Conservation (phyloP, 148 eudicot species). For the Oxyria digyna region DNA sequence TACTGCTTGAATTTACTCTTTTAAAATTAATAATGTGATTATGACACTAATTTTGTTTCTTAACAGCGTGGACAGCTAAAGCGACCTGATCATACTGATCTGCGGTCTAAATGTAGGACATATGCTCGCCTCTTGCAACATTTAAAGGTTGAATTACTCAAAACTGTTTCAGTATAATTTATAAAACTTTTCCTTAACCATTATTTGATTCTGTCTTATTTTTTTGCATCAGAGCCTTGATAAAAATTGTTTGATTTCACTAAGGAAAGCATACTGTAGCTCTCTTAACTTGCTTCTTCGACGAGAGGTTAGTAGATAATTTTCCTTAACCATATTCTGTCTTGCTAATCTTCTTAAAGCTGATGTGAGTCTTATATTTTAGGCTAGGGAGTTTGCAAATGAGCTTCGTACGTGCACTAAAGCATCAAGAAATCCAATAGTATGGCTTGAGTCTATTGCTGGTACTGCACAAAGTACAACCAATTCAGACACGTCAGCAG, state of each 20-base stretch:
- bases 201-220: constrained; percentile 1
- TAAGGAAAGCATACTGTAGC: constrained; percentile 87
- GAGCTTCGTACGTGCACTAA: constrained; percentile 94
- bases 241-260: constrained; percentile 58
- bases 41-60: constrained; percentile 5
- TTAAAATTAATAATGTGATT: background rate
- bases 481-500: constrained; percentile 77
- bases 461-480: constrained; percentile 57
- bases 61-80: constrained; percentile 85
- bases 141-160: constrained; percentile 47
- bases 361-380: constrained; percentile 1
- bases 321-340: background rate
- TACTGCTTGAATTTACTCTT: constrained; percentile 16
- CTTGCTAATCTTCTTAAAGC: too few species aligned
- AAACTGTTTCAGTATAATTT: background rate
- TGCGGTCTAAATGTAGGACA: constrained; percentile 86
- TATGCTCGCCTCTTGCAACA: constrained; percentile 97
- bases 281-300: constrained; percentile 89
- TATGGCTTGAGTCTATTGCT: constrained; percentile 77
- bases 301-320: constrained; percentile 55
- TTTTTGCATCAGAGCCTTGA: constrained; percentile 59
- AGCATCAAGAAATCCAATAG: constrained; percentile 70
- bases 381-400: constrained; percentile 97
- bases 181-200: background rate
- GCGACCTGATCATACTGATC: constrained; percentile 98